Percentiles rank a stretch among this genome's conserved stretches.
phyloP scores from a whole-genome alignment of 208 protist genomes.

The Leishmania martiniquensis region DNA sequence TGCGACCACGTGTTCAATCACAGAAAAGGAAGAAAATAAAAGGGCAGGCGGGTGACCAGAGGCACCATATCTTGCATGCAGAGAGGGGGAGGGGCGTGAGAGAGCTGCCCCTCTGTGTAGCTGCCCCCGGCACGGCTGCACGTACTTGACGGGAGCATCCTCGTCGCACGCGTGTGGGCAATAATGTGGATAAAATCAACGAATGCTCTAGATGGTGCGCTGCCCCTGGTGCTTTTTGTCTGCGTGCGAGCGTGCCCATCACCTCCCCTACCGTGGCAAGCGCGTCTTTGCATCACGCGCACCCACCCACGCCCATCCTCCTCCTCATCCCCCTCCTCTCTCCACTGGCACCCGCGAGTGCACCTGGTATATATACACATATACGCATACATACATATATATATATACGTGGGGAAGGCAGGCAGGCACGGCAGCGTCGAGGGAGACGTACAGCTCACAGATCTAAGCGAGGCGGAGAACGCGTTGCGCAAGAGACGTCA shows the following conservation, averaged over 20 bases:
- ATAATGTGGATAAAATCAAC: not conserved
- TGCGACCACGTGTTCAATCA: not conserved
- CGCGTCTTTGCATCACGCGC: too few relatives aligned
- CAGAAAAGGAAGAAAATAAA: not conserved
- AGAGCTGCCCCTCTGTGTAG: not conserved
- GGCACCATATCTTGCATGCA: not conserved
- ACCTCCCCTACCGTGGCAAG: not conserved
- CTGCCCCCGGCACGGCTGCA: not conserved
- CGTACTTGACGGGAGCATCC: not conserved
- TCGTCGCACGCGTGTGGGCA: not conserved
- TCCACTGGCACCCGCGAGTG: not conserved
- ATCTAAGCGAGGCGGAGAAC: not conserved
- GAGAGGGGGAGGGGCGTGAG: too few relatives aligned
- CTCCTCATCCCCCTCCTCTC: constrained; percentile 2
- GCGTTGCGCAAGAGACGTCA: too few relatives aligned
- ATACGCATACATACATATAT: too few relatives aligned
- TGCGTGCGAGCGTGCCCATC: not conserved
- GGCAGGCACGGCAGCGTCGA: not conserved
- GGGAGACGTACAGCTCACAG: not conserved
- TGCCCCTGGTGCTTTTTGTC: not conserved
- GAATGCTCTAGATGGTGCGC: not conserved
- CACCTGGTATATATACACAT: too few relatives aligned
- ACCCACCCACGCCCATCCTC: too few relatives aligned
- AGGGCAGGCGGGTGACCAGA: not conserved
- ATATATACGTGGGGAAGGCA: too few relatives aligned